Evolutionary conservation across 768 basidiomycete genomes (phyloP).

Genomic region (Tulasnella sp.): DNA sequence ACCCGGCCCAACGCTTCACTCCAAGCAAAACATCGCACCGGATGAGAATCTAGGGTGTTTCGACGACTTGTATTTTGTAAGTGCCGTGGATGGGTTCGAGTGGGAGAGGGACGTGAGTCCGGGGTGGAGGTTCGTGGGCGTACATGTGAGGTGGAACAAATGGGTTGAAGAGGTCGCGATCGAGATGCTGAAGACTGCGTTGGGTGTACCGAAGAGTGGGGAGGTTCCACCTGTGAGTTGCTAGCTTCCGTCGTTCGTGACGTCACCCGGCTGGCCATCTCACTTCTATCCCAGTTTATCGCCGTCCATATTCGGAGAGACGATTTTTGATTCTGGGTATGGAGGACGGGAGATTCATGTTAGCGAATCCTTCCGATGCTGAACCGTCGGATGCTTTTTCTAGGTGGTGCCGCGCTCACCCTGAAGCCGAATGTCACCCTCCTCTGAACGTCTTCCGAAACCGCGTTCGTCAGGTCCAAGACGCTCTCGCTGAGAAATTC

Average conservation of each 20-base stretch:
- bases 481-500: not conserved
- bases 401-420: slow-evolving; percentile 23
- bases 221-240: slow-evolving; percentile 35
- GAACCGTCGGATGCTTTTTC: not conserved
- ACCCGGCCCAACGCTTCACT: not conserved
- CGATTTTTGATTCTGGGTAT: slow-evolving; percentile 31
- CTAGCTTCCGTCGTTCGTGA: not conserved
- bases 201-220: slow-evolving; percentile 27
- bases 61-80: slow-evolving; percentile 38
- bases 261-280: not conserved
- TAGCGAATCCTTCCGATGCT: not conserved
- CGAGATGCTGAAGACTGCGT: slow-evolving; percentile 36
- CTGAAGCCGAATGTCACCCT: slow-evolving; percentile 21
- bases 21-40: slow-evolving; percentile 32
- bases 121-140: slow-evolving; percentile 39
- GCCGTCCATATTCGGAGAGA: slow-evolving; percentile 36
- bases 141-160: slow-evolving; percentile 36
- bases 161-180: slow-evolving; percentile 36
- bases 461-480: slow-evolving; percentile 28
- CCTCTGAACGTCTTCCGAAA: not conserved
- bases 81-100: slow-evolving; percentile 32
- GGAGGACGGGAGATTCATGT: not conserved
- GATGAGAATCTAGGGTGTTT: slow-evolving; percentile 39
- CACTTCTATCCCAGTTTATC: slow-evolving; percentile 35
- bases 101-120: slow-evolving; percentile 39